Evolutionary conservation across 257 asterid genomes (phyloP), one percentile per base, ranked within the genome.

Genomic region (Nicotiana noctiflora): DNA sequence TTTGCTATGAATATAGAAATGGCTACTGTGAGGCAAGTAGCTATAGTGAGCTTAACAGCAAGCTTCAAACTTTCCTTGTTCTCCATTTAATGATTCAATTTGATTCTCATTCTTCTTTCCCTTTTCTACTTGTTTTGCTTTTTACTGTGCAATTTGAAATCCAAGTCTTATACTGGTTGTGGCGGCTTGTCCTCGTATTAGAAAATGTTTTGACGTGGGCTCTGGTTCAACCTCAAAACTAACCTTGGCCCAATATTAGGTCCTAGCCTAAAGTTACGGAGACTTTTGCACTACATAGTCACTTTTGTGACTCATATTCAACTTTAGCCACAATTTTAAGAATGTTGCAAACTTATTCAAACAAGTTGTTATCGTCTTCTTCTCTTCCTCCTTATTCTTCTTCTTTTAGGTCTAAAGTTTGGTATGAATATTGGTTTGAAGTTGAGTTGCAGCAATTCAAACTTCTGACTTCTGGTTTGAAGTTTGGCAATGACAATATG

Each of bases 1-100:
- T 78, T 81, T 34, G 90, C 65, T 76, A 93, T 74, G 82, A 83
- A 77, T 49, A 87, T 27, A 74, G 97, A 90, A 87, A 94, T 77
- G 77, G 90, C 91, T 18, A 91, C 80, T 5, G 94, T 90, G 17
- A 91, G 23, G 80, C 89, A 79, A 70, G 87, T 85, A 56, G 97
- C 83, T 80, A 88, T 56, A 13, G 90, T 85, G 66, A 94, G 52
- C 7, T 89, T 80, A 44, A 92, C 63, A 14, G 86, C 86, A 25
- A 93, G 21, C 79, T 89, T 82, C 78, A 90, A 84, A 60, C 72
- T 83, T 31, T 80, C 88, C 55, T 52, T 51, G 52, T 79, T 82
- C 72, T 88, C 90, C 92, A 88, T 79, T 79, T 23, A 12, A 6
- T 2, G 44, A 70, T 34, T 63, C 60, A 55, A 3, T 51, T 51